Base-by-base conservation (phyloP, 2,329 filamentous ascomycete species). In the Cylindrodendrum hubeiense region DNA sequence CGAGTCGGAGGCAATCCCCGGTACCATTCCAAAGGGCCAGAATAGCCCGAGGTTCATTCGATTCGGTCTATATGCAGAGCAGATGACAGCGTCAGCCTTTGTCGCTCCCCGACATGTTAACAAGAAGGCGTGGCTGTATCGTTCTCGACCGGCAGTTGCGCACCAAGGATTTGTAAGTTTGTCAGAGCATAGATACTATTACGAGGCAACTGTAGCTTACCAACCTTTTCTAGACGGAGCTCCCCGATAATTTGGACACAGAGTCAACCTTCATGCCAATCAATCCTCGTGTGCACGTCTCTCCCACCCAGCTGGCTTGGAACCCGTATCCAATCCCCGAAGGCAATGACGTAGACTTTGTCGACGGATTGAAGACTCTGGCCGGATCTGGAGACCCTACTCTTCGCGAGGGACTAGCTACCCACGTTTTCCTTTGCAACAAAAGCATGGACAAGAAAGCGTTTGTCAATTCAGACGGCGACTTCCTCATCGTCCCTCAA, bases 401-500 rank as follows among this genome's bases (percentile, higher is more conserved):
- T 2, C 74, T 84, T 8, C 76, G 79, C 30, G 81, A 84, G 54
- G 84, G 84, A 10, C 69, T 86, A 12, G 84, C 83, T 4, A 77
- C 82, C 0, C 83, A 85, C 63, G 76, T 85, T 33, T 86, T 84
- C 67, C 74, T 80, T 56, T 79, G 80, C 67, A 84, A 84, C 66
- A 75, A 76, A 7, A 78, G 72, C 68, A 86, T 87, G 85, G 73
- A 75, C 8, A 79, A 79, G 4, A 75, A 79, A 19, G 84, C 85
- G 0, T 86, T 85, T 67, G 83, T 80, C 68, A 86, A 85, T 70
- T 86, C 87, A 1, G 90, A 92, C 68, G 90, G 90, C 26, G 90
- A 92, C 74, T 85, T 90, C 67, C 80, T 92, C 55, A 89, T 92
- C 53, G 83, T 92, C 9, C 88, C 86, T 0, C 90, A 92, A 69